Evolutionary conservation across 2,329 filamentous ascomycete genomes (phyloP), one percentile per base, ranked within the genome.

Genomic region (Lizonia empirigonia): DNA sequence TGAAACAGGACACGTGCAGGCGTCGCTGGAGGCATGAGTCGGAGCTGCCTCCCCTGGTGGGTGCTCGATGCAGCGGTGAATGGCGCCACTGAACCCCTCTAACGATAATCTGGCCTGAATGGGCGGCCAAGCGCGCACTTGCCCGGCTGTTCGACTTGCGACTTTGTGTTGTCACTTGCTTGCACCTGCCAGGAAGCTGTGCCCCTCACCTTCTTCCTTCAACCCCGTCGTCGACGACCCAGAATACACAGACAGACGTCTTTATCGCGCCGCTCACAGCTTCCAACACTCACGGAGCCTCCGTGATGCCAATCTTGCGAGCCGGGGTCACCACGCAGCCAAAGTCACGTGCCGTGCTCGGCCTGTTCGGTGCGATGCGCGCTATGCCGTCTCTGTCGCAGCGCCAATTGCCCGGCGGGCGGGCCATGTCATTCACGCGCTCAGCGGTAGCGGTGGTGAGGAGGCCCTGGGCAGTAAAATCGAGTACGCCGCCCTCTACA

Each of bases 401-500:
- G 49, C 38, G 49, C 44, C 27, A 29, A 44, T 38, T 42, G 38
- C 32, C 16, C 56, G 56, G 61, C 53, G 53, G 59, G 57, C 60
- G 29, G 53, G 49, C 49, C 44, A 46, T 52, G 49, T 52, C 49
- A 52, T 52, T 52, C 49, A 52, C 49, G 49, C 49, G 49, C 49
- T 52, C 49, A 47, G 49, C 42, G 42, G 42, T 47, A 52, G 49
- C 49, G 49, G 34, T 33, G 42, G 49, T 47, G 49, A 52, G 49
- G 49, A 52, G 49, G 49, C 44, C 44, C 49, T 52, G 36, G 41
- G 35, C 35, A 37, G 33, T 24, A 24, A 42, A 15, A 37, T 39
- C 34, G 32, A 38, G 47, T 64, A 60, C 64, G 61, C 55, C 53
- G 54, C 56, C 63, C 48, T 58, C 56, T 53, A 32, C 58, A 46